Base-by-base conservation (phyloP, 768 basidiomycete genomes). In the Phanerodontia chrysosporium region DNA sequence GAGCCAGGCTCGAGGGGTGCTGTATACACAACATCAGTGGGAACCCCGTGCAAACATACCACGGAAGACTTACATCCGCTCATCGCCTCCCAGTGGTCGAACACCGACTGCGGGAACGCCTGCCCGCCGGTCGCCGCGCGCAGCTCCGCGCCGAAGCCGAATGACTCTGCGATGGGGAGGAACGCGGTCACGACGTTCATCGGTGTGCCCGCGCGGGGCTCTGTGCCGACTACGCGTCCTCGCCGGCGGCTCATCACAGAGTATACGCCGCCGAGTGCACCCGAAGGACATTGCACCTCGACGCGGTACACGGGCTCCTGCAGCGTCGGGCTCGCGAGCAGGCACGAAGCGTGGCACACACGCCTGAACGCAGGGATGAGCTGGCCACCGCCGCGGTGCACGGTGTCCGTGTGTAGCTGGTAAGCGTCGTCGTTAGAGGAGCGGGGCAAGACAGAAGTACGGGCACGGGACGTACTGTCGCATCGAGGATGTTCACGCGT, bases 161-260 rank as follows among this genome's bases (percentile, higher is more conserved):
- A 96, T 14, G 91, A 94, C 76, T 93, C 92, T 72, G 80, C 78
- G 72, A 94, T 91, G 67, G 94, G 93, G 39, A 95, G 81, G 81
- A 92, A 94, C 25, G 95, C 95, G 84, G 97, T 98, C 76, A 99
- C 89, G 51, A 90, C 98, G 87, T 96, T 96, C 94, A 98, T 97
- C 62, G 97, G 96, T 16, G 97, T 99, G 79, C 97, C 96, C 2
- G 86, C 80, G 69, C 95, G 81, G 78, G 98, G 97, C 76, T 98
- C 96, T 76, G 98, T 92, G 66, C 89, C 90, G 84, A 95, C 96
- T 61, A 99, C 96, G 73, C 97, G 95, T 63, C 96, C 96, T 84
- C 95, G 92, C 71, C 95, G 91, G 79, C 89, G 93, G 85, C 97
- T 98, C 78, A 94, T 75, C 62, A 83, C 84, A 55, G 81, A 84